Percentiles rank a stretch among this genome's conserved stretches.
Conservation (phyloP, 768 basidiomycete species). For the Sarcomyxa edulis region DNA sequence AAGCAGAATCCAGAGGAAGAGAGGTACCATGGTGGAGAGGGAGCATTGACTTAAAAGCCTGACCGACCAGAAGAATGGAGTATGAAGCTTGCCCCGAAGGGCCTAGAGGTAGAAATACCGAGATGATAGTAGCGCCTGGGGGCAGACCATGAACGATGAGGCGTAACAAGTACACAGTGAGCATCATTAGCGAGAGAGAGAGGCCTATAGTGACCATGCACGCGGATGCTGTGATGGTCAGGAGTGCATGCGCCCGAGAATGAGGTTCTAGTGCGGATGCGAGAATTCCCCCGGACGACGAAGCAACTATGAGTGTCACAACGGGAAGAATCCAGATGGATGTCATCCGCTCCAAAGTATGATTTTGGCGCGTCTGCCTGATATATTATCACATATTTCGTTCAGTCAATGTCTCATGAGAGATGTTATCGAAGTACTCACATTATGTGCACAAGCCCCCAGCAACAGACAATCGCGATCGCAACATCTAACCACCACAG, state of each 20-base stretch:
- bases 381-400: not conserved
- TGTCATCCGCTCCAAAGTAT: constrained; percentile 51
- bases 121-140: constrained; percentile 40
- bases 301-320: constrained; percentile 66
- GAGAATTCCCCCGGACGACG: constrained; percentile 61
- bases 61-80: constrained; percentile 50
- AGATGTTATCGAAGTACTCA: constrained; percentile 28
- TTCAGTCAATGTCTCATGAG: not conserved
- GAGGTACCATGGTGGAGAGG: constrained; percentile 17
- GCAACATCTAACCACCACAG: constrained; percentile 6
- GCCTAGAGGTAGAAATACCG: constrained; percentile 70
- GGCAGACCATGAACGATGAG: constrained; percentile 54
- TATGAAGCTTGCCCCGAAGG: constrained; percentile 67
- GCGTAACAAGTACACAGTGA: constrained; percentile 58
- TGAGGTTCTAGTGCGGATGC: constrained; percentile 41
- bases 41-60: constrained; percentile 32
- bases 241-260: constrained; percentile 42
- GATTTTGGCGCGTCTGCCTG: constrained; percentile 53
- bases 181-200: constrained; percentile 57
- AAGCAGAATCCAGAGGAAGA: constrained; percentile 7
- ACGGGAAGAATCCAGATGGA: constrained; percentile 72
- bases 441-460: constrained; percentile 65
- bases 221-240: constrained; percentile 50
- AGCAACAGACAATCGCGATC: constrained; percentile 36
- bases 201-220: constrained; percentile 55